Evolutionary conservation across 208 protist species (phyloP).

Genomic region (Trypanosoma vivax): DNA sequence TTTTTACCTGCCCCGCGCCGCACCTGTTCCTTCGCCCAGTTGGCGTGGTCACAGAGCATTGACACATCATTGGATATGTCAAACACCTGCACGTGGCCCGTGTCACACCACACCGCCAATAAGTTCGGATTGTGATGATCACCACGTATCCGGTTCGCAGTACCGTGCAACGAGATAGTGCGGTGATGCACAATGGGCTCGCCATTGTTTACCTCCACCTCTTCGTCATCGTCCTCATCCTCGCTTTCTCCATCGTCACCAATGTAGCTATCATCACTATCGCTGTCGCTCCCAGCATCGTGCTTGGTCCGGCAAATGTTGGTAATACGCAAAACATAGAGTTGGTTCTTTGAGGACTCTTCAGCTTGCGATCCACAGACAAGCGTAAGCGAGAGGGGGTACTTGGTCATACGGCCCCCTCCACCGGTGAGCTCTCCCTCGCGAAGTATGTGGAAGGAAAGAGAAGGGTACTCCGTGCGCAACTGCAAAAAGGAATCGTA

Average conservation of each 20-base stretch:
- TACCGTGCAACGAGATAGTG: constrained; percentile 75
- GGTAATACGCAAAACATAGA: constrained; percentile 89
- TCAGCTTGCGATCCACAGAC: constrained; percentile 96
- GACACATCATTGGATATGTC: constrained; percentile 76
- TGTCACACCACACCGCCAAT: constrained; percentile 93
- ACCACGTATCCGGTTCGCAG: constrained; percentile 89
- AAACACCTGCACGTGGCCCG: constrained; percentile 91
- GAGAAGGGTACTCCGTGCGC: constrained; percentile 82
- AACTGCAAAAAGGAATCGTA: constrained; percentile 90
- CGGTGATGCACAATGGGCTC: constrained; percentile 85
- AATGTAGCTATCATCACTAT: constrained; percentile 85
- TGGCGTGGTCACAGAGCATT: constrained; percentile 72
- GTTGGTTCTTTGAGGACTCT: constrained; percentile 84
- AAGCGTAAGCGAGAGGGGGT: constrained; percentile 89
- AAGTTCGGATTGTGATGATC: constrained; percentile 83
- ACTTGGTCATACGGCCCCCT: constrained; percentile 38
- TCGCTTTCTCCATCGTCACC: constrained; percentile 63
- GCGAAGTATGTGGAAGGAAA: constrained; percentile 78
- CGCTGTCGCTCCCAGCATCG: constrained; percentile 85
- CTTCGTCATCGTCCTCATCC: constrained; percentile 72
- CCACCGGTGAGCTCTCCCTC: constrained; percentile 52
- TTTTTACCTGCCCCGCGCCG: constrained; percentile 21
- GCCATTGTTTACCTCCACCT: constrained; percentile 75
- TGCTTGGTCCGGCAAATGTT: constrained; percentile 93
- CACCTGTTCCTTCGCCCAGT: constrained; percentile 78